Evolutionary conservation across 345 rosid species (phyloP), one percentile per base, ranked within the genome.

Genomic region (Eutrema heterophyllum): DNA sequence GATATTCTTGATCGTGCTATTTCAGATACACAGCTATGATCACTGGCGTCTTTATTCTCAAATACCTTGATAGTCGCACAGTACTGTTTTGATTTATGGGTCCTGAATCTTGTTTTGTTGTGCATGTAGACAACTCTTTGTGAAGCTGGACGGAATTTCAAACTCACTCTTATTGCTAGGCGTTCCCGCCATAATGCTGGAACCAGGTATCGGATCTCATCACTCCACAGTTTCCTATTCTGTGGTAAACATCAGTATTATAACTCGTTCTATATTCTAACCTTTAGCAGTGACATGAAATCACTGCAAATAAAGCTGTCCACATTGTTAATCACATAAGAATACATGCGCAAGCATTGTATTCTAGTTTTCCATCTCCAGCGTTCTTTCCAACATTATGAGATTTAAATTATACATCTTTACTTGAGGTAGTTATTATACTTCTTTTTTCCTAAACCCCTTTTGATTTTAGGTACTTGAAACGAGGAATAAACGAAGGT

Each of bases 111-210:
- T 65, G 74, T 58, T 57, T 51, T 69, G 35, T 4, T 75, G 26
- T 83, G 83, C 79, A 61, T 82, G 71, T 32, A 95, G 99, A 88
- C 81, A 67, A 74, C 88, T 10, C 86, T 90, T 64, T 84, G 89
- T 75, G 84, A 83, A 53, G 85, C 88, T 70, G 99, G 96, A 74
- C 84, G 94, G 62, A 86, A 85, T 71, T 83, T 92, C 74, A 89
- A 80, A 66, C 84, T 95, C 62, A 88, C 98, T 49, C 87, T 95
- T 45, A 90, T 95, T 74, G 96, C 98, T n/a, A 92, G 98, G 79
- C 97, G 99, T 39, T 95, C 99, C 53, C 93, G 99, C 29, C 94
- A 92, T 84, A 92, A 81, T 80, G 99, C 99, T 77, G 99, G 99
- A 64, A 92, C 93, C 73, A 88, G 99, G 99, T 95, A 83, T 40